Base-by-base conservation (phyloP, 768 basidiomycete species). In the Dendrothele bispora region DNA sequence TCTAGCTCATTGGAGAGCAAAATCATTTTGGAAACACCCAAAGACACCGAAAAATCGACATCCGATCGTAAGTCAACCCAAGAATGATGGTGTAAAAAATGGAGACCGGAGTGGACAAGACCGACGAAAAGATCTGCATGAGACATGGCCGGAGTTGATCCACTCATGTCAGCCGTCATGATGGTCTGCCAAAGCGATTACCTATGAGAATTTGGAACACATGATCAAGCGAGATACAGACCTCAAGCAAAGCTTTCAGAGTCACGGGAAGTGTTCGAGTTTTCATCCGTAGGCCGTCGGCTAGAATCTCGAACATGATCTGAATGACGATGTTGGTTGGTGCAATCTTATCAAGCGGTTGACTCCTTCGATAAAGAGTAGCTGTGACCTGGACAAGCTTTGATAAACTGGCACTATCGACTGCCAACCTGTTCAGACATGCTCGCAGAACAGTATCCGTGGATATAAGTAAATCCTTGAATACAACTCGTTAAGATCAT, bases 401-500 rank as follows among this genome's bases (percentile, higher is more conserved):
- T 7, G 66, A 67, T 20, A 88, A 59, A 42, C 69, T 70, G 21
- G 60, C 52, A 4, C 65, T 60, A 7, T 67, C 66, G n/a, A 86
- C 71, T 35, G 62, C 56, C 11, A 81, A 73, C 44, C 84, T 74
- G 29, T 69, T 69, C 41, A 86, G 57, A 12, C 72, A 63, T 2
- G 74, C 71, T 38, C 86, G 73, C 18, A 90, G 64, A n/a, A 82
- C 67, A 3, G 75, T 79, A 51, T 88, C 86, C n/a, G 75, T 56
- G 54, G 75, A 79, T 2, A 67, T 54, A 10, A 88, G 57, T 39
- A 91, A 60, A 30, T 85, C 84, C 87, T 86, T n/a, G n/a, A n/a
- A 38, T 14, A 17, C 10, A 50, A 39, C 24, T 46, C 12, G 20
- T 46, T 37, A 28, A 52, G 49, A 43, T 11, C 43, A 28, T 22